Percentiles rank a stretch among this genome's conserved stretches.
phyloP scores from a whole-genome alignment of 805 yeast species.

The Clavispora phyllophila region DNA sequence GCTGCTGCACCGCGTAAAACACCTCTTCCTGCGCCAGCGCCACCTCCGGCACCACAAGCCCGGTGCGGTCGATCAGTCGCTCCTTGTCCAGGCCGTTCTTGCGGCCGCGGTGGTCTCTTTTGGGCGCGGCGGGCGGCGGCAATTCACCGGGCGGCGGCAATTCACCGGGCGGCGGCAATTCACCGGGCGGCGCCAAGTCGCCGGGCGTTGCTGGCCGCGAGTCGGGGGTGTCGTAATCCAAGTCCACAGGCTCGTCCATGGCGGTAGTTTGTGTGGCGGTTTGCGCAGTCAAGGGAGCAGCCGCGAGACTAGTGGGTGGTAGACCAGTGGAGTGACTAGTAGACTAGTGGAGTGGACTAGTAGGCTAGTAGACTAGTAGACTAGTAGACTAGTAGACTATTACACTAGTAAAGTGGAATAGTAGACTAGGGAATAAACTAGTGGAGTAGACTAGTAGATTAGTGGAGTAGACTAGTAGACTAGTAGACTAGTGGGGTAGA shows the following conservation, averaged over 20 bases:
- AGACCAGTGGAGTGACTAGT: too few relatives aligned
- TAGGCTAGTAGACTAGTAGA: too few relatives aligned
- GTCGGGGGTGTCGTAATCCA: background rate
- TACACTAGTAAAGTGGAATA: too few relatives aligned
- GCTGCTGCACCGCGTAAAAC: slow-evolving; percentile 28
- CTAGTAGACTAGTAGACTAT: too few relatives aligned
- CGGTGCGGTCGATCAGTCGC: background rate
- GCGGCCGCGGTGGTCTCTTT: background rate
- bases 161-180: background rate
- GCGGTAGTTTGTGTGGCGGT: too few relatives aligned
- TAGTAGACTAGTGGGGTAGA: too few relatives aligned
- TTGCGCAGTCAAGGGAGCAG: too few relatives aligned
- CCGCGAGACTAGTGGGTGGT: too few relatives aligned
- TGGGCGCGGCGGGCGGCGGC: background rate
- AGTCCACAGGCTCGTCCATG: background rate
- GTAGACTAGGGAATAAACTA: too few relatives aligned
- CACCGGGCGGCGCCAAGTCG: background rate
- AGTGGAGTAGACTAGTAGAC: too few relatives aligned
- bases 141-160: background rate
- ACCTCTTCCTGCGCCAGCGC: slow-evolving; percentile 23
- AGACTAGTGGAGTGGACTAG: too few relatives aligned
- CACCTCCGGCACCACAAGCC: background rate
- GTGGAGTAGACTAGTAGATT: too few relatives aligned
- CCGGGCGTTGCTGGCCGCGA: background rate
- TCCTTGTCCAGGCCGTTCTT: background rate